phyloP scores from a whole-genome alignment of 1,284 basidiomycete genomes.

The Fomitiporia mediterranea region DNA sequence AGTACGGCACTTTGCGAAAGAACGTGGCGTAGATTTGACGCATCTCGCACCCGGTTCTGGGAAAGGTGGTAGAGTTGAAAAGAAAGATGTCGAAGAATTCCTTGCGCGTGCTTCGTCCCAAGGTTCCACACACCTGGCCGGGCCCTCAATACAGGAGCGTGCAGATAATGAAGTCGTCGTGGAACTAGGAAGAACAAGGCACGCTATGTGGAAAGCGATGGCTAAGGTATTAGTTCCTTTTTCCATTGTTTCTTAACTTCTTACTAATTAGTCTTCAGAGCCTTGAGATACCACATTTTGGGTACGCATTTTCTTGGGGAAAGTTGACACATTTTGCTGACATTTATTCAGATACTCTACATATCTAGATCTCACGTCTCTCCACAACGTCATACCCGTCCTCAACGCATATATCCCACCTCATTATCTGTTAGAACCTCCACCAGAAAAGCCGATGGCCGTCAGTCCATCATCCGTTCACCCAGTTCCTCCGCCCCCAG shows the following conservation, averaged over 20 bases:
- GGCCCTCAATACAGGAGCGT: constrained; percentile 18
- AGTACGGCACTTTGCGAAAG: constrained; percentile 71
- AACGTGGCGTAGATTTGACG: constrained; percentile 59
- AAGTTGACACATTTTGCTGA: not conserved
- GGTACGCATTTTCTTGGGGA: constrained; percentile 35
- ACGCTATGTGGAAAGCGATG: constrained; percentile 88
- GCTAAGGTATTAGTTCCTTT: constrained; percentile 46
- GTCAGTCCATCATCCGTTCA: constrained; percentile 49
- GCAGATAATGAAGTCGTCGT: constrained; percentile 49
- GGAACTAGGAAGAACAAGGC: constrained; percentile 73
- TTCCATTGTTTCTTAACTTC: constrained; percentile 3
- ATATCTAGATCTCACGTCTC: constrained; percentile 76
- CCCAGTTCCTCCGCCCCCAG: constrained; percentile 35
- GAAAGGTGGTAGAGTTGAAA: constrained; percentile 72
- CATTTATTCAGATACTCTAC: constrained; percentile 58
- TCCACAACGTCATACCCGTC: constrained; percentile 65
- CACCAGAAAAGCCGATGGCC: constrained; percentile 36
- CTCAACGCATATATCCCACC: constrained; percentile 70
- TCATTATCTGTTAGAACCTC: constrained; percentile 45
- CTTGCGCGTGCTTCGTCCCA: constrained; percentile 31
- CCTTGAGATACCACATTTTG: constrained; percentile 78
- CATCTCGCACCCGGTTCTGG: constrained; percentile 67
- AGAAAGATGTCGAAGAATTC: constrained; percentile 65
- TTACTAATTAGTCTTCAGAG: constrained; percentile 42
- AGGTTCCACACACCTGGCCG: constrained; percentile 4